These are phyloP conservation scores for Lactuca sativa DNA, from an alignment of 129 eudicot genomes.

Conservation along the genomic window DNA sequence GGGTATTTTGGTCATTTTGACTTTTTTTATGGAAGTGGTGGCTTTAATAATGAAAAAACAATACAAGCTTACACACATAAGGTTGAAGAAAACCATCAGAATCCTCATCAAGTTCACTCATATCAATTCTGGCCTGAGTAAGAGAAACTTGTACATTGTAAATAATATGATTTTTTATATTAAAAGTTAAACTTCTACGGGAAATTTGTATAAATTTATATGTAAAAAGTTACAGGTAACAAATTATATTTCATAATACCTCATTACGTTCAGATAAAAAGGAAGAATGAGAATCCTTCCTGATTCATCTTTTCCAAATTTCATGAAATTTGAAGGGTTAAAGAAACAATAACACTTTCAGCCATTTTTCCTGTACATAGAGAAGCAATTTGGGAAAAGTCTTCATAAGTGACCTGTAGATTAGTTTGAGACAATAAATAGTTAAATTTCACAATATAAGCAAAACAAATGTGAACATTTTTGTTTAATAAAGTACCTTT, in stretches of 20 bases:
- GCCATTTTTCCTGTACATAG: constrained; percentile 87
- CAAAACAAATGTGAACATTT: not conserved
- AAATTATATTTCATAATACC: not conserved
- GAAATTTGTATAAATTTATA: not conserved
- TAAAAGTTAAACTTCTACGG: too few species aligned
- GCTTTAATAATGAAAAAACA: not conserved
- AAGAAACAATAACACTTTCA: constrained; percentile 83
- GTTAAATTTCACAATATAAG: not conserved
- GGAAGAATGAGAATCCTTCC: constrained; percentile 65
- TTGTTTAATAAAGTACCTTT: constrained; percentile 45
- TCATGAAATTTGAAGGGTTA: constrained; percentile 84
- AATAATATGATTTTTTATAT: not conserved
- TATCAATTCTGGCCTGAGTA: constrained; percentile 91
- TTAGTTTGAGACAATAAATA: constrained; percentile 8
- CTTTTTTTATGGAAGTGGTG: too few species aligned
- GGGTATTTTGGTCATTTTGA: too few species aligned
- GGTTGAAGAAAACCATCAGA: too few species aligned
- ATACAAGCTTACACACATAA: constrained; percentile 75
- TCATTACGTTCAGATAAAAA: constrained; percentile 82
- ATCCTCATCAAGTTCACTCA: constrained; percentile 97
- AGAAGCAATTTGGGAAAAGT: constrained; percentile 94
- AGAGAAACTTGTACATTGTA: constrained; percentile 69
- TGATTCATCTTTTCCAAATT: too few species aligned
- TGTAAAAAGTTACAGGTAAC: not conserved
- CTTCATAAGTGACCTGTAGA: constrained; percentile 83